Conservation (phyloP, 371 early-diverging fungal species). For the Haplosporangium sp. region DNA sequence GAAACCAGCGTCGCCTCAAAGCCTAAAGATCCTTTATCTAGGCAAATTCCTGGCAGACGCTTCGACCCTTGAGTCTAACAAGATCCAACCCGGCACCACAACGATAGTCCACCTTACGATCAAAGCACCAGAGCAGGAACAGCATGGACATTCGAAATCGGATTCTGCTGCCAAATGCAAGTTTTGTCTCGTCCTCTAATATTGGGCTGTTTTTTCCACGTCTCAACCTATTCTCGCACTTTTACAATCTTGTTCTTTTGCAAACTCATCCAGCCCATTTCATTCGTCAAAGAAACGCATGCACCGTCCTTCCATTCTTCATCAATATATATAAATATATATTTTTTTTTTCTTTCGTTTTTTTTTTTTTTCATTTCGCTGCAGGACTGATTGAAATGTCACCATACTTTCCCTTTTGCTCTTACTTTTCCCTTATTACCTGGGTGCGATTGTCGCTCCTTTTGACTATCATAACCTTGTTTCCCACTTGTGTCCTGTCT, state of each 20-base stretch:
- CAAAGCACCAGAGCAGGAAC: constrained; percentile 51
- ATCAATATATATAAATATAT: no score
- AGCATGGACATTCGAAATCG: constrained; percentile 43
- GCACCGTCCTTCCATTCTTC: no score
- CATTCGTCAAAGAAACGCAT: not conserved
- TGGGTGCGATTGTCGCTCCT: not conserved
- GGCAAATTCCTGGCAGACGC: constrained; percentile 54
- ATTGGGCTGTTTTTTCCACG: not conserved
- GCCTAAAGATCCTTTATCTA: constrained; percentile 53
- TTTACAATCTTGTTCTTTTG: not conserved
- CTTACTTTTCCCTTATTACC: not conserved
- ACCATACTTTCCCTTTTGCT: not conserved
- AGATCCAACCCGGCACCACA: constrained; percentile 39
- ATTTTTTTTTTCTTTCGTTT: constrained; percentile 8
- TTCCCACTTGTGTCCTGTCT: no score
- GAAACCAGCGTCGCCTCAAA: constrained; percentile 47
- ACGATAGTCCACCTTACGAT: constrained; percentile 55
- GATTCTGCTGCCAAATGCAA: constrained; percentile 52
- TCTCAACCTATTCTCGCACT: not conserved
- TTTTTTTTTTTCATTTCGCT: not conserved
- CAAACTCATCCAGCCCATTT: not conserved
- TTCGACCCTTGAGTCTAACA: constrained; percentile 50
- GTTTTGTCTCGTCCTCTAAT: constrained; percentile 42
- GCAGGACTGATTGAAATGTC: constrained; percentile 13
- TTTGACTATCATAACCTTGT: no score